These are phyloP conservation scores for Verticillium zaregamsianum DNA, from an alignment of 2,329 filamentous ascomycete species.

Conservation along the genomic window DNA sequence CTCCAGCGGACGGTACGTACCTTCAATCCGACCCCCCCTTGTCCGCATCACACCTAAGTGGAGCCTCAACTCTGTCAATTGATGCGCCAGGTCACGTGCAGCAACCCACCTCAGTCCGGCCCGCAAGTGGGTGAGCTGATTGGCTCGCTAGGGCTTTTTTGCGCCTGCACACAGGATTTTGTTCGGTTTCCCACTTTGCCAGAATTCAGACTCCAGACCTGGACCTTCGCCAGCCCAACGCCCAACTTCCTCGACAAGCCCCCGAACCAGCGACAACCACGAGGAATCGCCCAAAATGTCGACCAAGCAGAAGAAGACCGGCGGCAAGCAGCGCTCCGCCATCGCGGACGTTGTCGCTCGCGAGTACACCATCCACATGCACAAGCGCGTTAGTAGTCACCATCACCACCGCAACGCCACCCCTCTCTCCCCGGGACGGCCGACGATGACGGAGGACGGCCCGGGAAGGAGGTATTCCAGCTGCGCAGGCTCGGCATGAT, in stretches of 20 bases:
- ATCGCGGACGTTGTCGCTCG: constrained; percentile 98
- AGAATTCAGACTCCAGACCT: constrained; percentile 3
- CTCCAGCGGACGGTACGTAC: not conserved
- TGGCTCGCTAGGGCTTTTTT: constrained; percentile 11
- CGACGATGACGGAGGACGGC: not conserved
- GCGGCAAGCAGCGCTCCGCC: constrained; percentile 78
- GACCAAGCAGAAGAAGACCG: constrained; percentile 62
- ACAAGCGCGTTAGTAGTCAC: constrained; percentile 65
- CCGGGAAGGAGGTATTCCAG: not conserved
- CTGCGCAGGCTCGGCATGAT: constrained; percentile 4
- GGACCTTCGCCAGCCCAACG: constrained; percentile 1
- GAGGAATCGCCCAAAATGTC: constrained; percentile 51
- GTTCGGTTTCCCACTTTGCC: constrained; percentile 6
- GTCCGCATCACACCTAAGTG: not conserved
- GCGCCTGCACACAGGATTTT: constrained; percentile 10
- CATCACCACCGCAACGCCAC: not conserved
- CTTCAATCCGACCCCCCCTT: not conserved
- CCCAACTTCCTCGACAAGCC: constrained; percentile 12
- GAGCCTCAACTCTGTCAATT: not conserved
- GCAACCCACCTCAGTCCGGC: not conserved
- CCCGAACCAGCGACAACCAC: constrained; percentile 11
- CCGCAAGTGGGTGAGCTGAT: not conserved
- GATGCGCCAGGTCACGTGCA: constrained; percentile 3
- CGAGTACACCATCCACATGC: constrained; percentile 99
- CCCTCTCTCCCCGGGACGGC: not conserved